Percentiles rank a stretch among this genome's conserved stretches.
Evolutionary conservation across 148 eudicot genomes (phyloP).

Genomic region (Gaultheria prostrata): DNA sequence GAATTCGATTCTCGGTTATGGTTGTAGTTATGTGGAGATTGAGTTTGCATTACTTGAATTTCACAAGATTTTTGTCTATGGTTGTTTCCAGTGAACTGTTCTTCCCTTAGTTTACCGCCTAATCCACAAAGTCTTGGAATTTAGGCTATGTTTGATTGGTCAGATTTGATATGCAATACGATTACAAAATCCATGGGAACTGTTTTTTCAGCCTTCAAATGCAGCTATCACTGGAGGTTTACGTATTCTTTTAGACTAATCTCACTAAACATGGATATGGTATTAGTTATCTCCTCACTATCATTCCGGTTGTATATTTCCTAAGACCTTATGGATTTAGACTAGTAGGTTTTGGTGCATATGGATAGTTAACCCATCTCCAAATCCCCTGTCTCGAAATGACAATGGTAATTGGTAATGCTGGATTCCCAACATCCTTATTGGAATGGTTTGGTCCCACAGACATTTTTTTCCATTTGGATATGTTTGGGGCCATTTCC

Average conservation of each 20-base stretch:
- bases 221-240: neutral
- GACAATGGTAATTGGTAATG: neutral
- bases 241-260: neutral
- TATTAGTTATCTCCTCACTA: neutral
- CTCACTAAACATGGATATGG: neutral
- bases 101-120: neutral
- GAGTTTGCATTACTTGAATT: neutral
- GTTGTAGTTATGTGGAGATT: neutral
- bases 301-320: neutral
- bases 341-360: neutral
- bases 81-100: neutral
- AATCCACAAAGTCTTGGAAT: neutral
- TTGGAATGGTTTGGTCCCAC: neutral
- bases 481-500: neutral
- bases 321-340: neutral
- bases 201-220: neutral
- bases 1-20: neutral
- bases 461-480: neutral
- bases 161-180: neutral
- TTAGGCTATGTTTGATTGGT: neutral
- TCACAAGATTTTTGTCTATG: neutral
- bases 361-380: neutral
- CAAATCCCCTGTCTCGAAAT: neutral
- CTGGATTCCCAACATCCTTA: neutral
- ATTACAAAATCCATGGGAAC: neutral